A percentile compares a stretch with the other conserved stretches of the same genome.
phyloP scores from a whole-genome alignment of 202 grass and related monocot genomes.

The Panicum virgatum region DNA sequence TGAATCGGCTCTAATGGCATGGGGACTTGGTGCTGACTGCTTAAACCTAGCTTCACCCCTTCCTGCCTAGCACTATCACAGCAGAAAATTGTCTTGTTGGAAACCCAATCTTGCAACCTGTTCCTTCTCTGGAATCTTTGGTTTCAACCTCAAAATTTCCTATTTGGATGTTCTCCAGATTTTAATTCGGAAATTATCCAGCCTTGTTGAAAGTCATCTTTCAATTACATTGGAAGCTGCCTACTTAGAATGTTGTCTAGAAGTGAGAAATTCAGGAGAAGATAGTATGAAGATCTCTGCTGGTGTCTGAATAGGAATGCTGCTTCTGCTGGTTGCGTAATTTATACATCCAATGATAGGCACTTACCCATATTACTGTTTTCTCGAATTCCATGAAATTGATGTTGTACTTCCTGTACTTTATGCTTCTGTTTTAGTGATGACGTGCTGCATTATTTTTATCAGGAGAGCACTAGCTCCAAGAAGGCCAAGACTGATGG shows the following conservation, averaged over 20 bases:
- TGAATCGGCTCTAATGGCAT: not conserved
- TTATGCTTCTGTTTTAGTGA: conserved; percentile 27
- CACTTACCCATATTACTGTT: not conserved
- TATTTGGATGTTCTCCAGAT: not conserved
- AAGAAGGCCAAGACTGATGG: conserved; percentile 62
- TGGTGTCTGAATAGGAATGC: not conserved
- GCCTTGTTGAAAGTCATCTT: not conserved
- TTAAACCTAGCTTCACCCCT: not conserved
- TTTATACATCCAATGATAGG: not conserved
- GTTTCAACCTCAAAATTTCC: not conserved
- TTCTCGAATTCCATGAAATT: not conserved
- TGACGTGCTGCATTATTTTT: conserved; percentile 17
- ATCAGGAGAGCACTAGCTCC: conserved; percentile 62
- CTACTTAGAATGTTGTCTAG: not conserved
- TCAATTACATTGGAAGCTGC: not conserved
- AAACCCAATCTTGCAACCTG: not conserved
- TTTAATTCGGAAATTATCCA: not conserved
- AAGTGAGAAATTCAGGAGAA: not conserved
- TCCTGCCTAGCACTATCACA: not conserved
- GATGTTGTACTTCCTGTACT: not conserved
- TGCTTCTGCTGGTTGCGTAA: not conserved
- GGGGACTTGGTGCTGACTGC: not conserved
- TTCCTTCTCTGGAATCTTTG: not conserved
- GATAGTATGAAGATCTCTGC: too few species aligned
- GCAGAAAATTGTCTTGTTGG: not conserved